These are phyloP conservation scores for Coemansia furcata DNA, from an alignment of 192 early-diverging fungal species.

Conservation along the genomic window DNA sequence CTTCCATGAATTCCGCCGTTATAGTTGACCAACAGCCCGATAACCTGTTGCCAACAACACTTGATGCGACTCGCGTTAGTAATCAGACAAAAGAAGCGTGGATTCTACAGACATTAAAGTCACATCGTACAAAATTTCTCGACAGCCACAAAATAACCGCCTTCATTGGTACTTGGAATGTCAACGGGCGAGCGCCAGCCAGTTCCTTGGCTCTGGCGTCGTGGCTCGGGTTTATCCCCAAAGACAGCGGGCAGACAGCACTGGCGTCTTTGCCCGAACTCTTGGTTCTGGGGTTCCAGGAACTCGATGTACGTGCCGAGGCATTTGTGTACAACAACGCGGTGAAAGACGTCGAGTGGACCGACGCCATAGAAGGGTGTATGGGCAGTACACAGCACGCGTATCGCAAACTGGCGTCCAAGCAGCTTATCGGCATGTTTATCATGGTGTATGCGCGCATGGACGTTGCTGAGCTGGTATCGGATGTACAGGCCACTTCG, in stretches of 20 bases:
- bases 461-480: slow-evolving; percentile 53
- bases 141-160: slow-evolving; percentile 34
- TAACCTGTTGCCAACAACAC: not conserved
- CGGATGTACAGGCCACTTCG: slow-evolving; percentile 63
- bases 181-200: slow-evolving; percentile 70
- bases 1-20: not conserved
- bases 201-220: slow-evolving; percentile 47
- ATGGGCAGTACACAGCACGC: slow-evolving; percentile 54
- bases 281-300: slow-evolving; percentile 74
- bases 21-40: not conserved
- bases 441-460: slow-evolving; percentile 75
- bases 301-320: slow-evolving; percentile 82
- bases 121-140: slow-evolving; percentile 36
- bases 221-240: slow-evolving; percentile 61
- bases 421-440: slow-evolving; percentile 89
- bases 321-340: slow-evolving; percentile 82
- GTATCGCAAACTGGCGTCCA: slow-evolving; percentile 69
- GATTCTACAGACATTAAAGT: slow-evolving; percentile 40
- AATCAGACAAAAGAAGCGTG: slow-evolving; percentile 48
- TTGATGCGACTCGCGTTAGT: slow-evolving; percentile 20
- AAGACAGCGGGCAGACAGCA: slow-evolving; percentile 16
- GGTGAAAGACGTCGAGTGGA: slow-evolving; percentile 81
- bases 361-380: slow-evolving; percentile 62
- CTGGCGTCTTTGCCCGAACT: slow-evolving; percentile 27
- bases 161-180: slow-evolving; percentile 91